Percentiles rank a stretch among this genome's conserved stretches.
These are phyloP conservation scores for Agroathelia rolfsii DNA, from an alignment of 1,284 basidiomycete genomes.

Conservation along the genomic window DNA sequence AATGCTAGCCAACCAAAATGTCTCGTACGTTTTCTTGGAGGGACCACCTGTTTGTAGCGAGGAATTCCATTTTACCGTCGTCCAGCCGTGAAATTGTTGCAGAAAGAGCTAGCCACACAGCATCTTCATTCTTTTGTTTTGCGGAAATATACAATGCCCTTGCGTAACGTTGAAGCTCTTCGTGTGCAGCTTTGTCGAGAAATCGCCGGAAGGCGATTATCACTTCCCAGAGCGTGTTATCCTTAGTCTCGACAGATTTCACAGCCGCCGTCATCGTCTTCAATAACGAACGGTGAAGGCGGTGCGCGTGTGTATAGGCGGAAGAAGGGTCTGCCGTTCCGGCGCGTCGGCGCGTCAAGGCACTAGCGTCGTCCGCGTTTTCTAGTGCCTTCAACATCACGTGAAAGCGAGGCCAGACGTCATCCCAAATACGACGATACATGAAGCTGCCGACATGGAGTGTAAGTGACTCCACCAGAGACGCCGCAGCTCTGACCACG, in stretches of 20 bases:
- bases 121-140: constrained; percentile 57
- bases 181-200: constrained; percentile 52
- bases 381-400: constrained; percentile 50
- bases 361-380: constrained; percentile 47
- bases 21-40: constrained; percentile 40
- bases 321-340: constrained; percentile 53
- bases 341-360: constrained; percentile 45
- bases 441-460: constrained; percentile 73
- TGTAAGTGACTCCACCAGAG: constrained; percentile 60
- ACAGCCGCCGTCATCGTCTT: constrained; percentile 60
- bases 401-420: constrained; percentile 80
- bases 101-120: constrained; percentile 69
- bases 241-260: constrained; percentile 56
- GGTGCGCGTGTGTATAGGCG: constrained; percentile 68
- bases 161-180: constrained; percentile 63
- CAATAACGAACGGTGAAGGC: constrained; percentile 65
- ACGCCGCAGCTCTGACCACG: constrained; percentile 68
- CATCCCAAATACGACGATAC: constrained; percentile 74
- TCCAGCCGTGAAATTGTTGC: constrained; percentile 42
- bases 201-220: constrained; percentile 67
- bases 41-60: constrained; percentile 50
- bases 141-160: constrained; percentile 56
- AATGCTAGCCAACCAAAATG: too few species aligned
- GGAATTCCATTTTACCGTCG: constrained; percentile 34
- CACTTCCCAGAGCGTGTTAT: constrained; percentile 71